A percentile compares a stretch with the other conserved stretches of the same genome.
These are phyloP conservation scores for Coffea canephora DNA, from an alignment of 257 asterid genomes.

Conservation along the genomic window DNA sequence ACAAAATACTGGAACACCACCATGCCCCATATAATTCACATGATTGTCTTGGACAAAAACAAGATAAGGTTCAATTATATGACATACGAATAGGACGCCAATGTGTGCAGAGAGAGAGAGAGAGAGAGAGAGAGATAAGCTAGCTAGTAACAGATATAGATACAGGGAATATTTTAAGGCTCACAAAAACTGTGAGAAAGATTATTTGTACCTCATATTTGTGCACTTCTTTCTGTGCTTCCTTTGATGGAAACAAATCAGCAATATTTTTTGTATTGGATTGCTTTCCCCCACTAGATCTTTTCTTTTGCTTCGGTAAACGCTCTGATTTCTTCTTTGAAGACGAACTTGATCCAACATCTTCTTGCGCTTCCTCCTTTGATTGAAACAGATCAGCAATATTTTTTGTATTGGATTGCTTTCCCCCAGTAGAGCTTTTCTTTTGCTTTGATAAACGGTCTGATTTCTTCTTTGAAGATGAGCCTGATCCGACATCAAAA, in stretches of 20 bases:
- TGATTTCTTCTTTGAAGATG: slow-evolving; percentile 55
- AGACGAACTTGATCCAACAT: slow-evolving; percentile 15
- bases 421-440: slow-evolving; percentile 43
- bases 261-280: slow-evolving; percentile 53
- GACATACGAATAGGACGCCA: too few relatives aligned
- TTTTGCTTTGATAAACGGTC: slow-evolving; percentile 42
- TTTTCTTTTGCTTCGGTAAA: slow-evolving; percentile 40
- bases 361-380: slow-evolving; percentile 65
- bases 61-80: too few relatives aligned
- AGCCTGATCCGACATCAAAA: slow-evolving; percentile 47
- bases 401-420: slow-evolving; percentile 49
- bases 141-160: not conserved
- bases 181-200: not conserved
- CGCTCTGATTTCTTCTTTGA: slow-evolving; percentile 57
- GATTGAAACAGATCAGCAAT: slow-evolving; percentile 63
- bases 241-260: slow-evolving; percentile 59
- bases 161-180: not conserved
- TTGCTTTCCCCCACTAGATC: slow-evolving; percentile 46
- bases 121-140: not conserved
- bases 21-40: too few relatives aligned
- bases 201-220: slow-evolving; percentile 54
- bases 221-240: slow-evolving; percentile 64
- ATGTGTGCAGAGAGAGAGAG: too few relatives aligned
- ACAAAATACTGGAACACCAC: too few relatives aligned
- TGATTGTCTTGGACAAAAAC: too few relatives aligned